Evolutionary conservation across 345 rosid species (phyloP).

Genomic region (Syzygium aqueum): DNA sequence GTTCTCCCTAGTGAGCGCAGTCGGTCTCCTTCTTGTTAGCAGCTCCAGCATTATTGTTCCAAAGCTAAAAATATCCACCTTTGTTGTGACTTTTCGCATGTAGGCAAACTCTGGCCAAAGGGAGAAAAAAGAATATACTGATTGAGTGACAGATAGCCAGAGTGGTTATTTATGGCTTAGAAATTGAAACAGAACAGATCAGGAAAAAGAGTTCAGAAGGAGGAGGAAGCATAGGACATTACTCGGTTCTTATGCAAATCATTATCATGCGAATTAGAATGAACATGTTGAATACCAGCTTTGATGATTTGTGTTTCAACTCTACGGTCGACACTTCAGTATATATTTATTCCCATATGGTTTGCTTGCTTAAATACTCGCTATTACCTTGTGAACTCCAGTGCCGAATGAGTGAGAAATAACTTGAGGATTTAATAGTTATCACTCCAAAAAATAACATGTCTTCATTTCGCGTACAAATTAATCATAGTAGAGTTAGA

Average conservation of each 20-base stretch:
- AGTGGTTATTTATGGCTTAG: neutral
- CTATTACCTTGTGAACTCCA: neutral
- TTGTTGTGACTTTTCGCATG: slow-evolving; percentile 66
- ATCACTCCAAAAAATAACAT: neutral
- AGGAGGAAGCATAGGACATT: neutral
- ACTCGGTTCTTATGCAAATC: neutral
- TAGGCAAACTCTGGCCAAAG: slow-evolving; percentile 63
- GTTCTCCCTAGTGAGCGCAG: slow-evolving; percentile 38
- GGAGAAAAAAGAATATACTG: neutral
- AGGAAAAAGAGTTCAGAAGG: neutral
- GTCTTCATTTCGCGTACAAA: neutral
- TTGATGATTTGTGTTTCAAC: neutral
- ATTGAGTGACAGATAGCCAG: neutral
- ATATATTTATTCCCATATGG: neutral
- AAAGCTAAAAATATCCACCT: slow-evolving; percentile 84
- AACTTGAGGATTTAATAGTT: neutral
- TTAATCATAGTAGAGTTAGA: neutral
- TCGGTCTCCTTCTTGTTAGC: slow-evolving; percentile 65
- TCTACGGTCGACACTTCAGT: neutral
- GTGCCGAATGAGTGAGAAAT: neutral
- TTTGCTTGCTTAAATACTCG: neutral
- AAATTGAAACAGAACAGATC: neutral
- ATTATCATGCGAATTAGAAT: neutral
- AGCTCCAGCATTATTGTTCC: slow-evolving; percentile 70
- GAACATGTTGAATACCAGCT: neutral